Conservation (phyloP, 139 green algal species). For the Coelastrella sp. region DNA sequence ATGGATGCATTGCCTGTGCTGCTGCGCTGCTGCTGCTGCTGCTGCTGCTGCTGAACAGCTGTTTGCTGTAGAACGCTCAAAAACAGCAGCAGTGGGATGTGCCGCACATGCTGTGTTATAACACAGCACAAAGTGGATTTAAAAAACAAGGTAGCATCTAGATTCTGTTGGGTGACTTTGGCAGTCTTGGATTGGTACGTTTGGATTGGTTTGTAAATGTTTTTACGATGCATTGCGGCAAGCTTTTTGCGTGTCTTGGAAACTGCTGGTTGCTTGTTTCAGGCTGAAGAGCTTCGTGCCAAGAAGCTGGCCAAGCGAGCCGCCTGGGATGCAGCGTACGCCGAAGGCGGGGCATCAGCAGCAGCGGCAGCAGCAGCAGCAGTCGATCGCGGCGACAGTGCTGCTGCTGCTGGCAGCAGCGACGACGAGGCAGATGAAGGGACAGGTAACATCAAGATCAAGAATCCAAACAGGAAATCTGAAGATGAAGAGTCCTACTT, state of each 20-base stretch:
- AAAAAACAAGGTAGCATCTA: too few relatives aligned
- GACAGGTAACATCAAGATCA: constrained; percentile 44
- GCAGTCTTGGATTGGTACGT: too few relatives aligned
- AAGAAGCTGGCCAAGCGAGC: constrained; percentile 87
- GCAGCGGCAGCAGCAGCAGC: constrained; percentile 48
- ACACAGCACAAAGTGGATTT: too few relatives aligned
- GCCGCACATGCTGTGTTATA: too few relatives aligned
- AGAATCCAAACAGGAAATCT: constrained; percentile 5
- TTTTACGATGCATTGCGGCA: too few relatives aligned
- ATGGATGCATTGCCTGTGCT: not conserved
- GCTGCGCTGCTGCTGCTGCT: too few relatives aligned
- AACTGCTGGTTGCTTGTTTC: not conserved
- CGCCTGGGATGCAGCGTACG: constrained; percentile 75
- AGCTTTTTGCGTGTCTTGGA: too few relatives aligned
- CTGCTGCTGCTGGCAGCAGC: constrained; percentile 40
- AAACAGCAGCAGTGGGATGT: too few relatives aligned
- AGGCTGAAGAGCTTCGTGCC: constrained; percentile 60
- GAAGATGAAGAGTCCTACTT: constrained; percentile 88
- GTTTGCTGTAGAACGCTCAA: too few relatives aligned
- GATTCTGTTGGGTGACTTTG: too few relatives aligned
- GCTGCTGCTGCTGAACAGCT: not conserved
- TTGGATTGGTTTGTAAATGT: too few relatives aligned
- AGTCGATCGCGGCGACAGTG: constrained; percentile 17
- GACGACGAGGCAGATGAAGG: constrained; percentile 55
- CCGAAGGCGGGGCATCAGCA: constrained; percentile 17